phyloP scores from a whole-genome alignment of 768 basidiomycete species.

The Rhodotorula kratochvilovae region DNA sequence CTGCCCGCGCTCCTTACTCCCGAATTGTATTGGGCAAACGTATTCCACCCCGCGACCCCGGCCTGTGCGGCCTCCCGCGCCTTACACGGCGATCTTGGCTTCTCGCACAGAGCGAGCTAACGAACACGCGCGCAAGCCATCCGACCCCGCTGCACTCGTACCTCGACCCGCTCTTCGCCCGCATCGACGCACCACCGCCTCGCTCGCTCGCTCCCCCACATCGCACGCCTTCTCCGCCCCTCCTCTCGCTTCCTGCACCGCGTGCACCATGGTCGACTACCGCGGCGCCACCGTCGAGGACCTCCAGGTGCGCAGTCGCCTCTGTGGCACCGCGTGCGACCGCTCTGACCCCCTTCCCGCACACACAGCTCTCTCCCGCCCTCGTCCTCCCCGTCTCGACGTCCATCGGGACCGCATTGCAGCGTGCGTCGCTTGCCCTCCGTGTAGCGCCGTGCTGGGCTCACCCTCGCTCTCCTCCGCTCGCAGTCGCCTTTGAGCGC shows the following conservation, averaged over 20 bases:
- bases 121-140: too few relatives aligned
- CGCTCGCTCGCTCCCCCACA: neutral
- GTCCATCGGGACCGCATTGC: constrained; percentile 15
- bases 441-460: neutral
- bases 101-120: too few relatives aligned
- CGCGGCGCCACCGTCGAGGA: constrained; percentile 31
- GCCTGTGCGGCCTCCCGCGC: too few relatives aligned
- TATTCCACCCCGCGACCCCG: too few relatives aligned
- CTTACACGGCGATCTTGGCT: too few relatives aligned
- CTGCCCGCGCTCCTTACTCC: too few relatives aligned
- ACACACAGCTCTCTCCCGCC: constrained; percentile 18
- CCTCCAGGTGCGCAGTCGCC: constrained; percentile 16
- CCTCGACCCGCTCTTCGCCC: too few relatives aligned
- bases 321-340: too few relatives aligned
- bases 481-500: constrained; percentile 33
- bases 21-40: too few relatives aligned
- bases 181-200: too few relatives aligned
- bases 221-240: neutral
- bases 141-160: too few relatives aligned
- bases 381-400: constrained; percentile 24
- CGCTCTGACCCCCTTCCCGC: neutral
- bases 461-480: neutral
- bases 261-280: constrained; percentile 21
- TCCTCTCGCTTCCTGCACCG: neutral
- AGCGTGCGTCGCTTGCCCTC: neutral